Percentiles rank a stretch among this genome's conserved stretches.
These are phyloP conservation scores for Fusarium haematococcum DNA, from an alignment of 2,329 filamentous ascomycete genomes.

Conservation along the genomic window DNA sequence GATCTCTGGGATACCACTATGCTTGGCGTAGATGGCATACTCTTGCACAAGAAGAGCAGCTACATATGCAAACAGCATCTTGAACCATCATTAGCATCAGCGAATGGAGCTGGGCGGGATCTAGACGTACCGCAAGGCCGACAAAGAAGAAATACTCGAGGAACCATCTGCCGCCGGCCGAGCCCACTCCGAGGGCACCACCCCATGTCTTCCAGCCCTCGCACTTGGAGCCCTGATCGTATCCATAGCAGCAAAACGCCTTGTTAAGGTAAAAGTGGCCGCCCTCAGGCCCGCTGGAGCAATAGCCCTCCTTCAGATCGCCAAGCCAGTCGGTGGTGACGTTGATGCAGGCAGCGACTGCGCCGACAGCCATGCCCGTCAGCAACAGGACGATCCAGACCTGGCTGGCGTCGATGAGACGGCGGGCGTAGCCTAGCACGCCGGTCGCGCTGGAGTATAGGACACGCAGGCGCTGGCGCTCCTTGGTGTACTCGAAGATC, in stretches of 20 bases:
- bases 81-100: conserved; percentile 25
- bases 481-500: conserved; percentile 99
- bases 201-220: conserved; percentile 91
- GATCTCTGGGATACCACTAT: conserved; percentile 97
- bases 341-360: conserved; percentile 89
- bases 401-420: conserved; percentile 86
- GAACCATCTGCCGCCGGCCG: conserved; percentile 78
- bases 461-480: conserved; percentile 86
- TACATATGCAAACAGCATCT: conserved; percentile 81
- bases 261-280: conserved; percentile 92
- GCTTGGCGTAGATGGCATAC: conserved; percentile 89
- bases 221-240: conserved; percentile 85
- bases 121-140: conserved; percentile 76
- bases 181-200: conserved; percentile 74
- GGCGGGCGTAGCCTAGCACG: conserved; percentile 77
- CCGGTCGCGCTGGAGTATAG: conserved; percentile 77
- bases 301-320: conserved; percentile 92
- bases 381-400: conserved; percentile 91
- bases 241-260: conserved; percentile 92
- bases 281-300: conserved; percentile 78
- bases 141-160: conserved; percentile 91
- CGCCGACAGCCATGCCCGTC: conserved; percentile 85
- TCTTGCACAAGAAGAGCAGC: conserved; percentile 84
- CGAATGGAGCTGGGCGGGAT: not conserved
- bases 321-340: conserved; percentile 93